Evolutionary conservation across 352 stramenopile species (phyloP).

Genomic region (Pythium aristosporum): DNA sequence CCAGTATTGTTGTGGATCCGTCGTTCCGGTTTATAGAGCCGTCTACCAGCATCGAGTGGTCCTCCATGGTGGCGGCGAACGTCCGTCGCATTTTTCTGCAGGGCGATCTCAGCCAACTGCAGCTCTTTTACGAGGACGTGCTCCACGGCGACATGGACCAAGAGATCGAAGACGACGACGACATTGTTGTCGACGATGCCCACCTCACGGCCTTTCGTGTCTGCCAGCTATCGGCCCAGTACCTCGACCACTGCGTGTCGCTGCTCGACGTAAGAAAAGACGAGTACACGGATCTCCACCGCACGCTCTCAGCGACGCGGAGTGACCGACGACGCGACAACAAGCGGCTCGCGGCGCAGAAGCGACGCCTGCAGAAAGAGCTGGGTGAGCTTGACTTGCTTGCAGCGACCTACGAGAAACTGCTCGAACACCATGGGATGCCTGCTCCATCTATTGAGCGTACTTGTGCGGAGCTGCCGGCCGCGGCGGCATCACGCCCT

Average conservation of each 20-base stretch:
- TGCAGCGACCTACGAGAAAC: conserved; percentile 47
- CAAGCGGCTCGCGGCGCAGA: conserved; percentile 31
- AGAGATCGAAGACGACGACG: conserved; percentile 51
- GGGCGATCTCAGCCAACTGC: conserved; percentile 55
- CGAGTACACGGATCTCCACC: conserved; percentile 40
- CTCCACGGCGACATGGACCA: conserved; percentile 49
- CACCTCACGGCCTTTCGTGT: conserved; percentile 51
- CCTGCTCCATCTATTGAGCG: not conserved
- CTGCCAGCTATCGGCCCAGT: conserved; percentile 66
- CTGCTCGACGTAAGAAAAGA: conserved; percentile 36
- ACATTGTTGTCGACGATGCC: conserved; percentile 49
- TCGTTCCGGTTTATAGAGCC: conserved; percentile 56
- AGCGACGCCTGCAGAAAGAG: conserved; percentile 49
- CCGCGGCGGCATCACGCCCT: not conserved
- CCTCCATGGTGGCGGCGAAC: conserved; percentile 47
- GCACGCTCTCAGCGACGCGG: conserved; percentile 29
- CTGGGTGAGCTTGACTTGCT: conserved; percentile 51
- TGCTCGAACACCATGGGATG: conserved; percentile 30
- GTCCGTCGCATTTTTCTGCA: conserved; percentile 68
- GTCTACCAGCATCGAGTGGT: conserved; percentile 56
- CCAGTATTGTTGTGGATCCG: conserved; percentile 39
- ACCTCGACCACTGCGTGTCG: conserved; percentile 60
- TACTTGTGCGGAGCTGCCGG: not conserved
- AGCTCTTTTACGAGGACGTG: conserved; percentile 49
- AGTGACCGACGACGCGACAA: conserved; percentile 11